A percentile compares a stretch with the other conserved stretches of the same genome.
Conservation (phyloP, 2,329 filamentous ascomycete genomes). For the Podosphaera fusca region DNA sequence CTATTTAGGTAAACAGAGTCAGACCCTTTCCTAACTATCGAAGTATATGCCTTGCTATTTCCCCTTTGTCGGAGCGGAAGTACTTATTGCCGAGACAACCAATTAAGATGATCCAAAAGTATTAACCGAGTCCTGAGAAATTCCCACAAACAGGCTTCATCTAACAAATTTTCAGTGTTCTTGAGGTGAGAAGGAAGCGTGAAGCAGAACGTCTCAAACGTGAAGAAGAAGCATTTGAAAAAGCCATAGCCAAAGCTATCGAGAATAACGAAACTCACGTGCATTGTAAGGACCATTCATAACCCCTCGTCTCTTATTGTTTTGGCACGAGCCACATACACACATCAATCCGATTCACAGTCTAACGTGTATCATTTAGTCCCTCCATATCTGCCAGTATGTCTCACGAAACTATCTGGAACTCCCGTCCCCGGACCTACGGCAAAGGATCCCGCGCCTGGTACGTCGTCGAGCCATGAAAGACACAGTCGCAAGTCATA, state of each 20-base stretch:
- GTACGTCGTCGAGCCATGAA: conserved; percentile 32
- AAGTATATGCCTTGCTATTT: no score
- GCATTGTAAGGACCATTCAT: background rate
- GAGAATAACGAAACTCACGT: background rate
- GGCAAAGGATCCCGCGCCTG: conserved; percentile 88
- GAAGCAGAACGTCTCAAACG: background rate
- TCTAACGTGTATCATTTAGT: background rate
- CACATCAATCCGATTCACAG: background rate
- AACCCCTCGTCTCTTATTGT: no score
- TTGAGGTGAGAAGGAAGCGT: background rate
- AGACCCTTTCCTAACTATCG: no score
- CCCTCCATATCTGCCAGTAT: conserved; percentile 20
- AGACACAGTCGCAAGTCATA: conserved; percentile 2
- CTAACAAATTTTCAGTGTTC: background rate
- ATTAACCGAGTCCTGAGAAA: background rate
- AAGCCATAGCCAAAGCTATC: background rate
- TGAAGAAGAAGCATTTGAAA: background rate
- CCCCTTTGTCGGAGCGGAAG: background rate
- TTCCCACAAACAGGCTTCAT: background rate
- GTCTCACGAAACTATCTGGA: conserved; percentile 96
- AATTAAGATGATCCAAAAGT: background rate
- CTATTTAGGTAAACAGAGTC: no score
- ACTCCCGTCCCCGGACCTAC: conserved; percentile 90
- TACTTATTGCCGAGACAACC: background rate
- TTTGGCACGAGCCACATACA: no score